These are phyloP conservation scores for Phytophthora cryptogea DNA, from an alignment of 352 stramenopile species.

Conservation along the genomic window DNA sequence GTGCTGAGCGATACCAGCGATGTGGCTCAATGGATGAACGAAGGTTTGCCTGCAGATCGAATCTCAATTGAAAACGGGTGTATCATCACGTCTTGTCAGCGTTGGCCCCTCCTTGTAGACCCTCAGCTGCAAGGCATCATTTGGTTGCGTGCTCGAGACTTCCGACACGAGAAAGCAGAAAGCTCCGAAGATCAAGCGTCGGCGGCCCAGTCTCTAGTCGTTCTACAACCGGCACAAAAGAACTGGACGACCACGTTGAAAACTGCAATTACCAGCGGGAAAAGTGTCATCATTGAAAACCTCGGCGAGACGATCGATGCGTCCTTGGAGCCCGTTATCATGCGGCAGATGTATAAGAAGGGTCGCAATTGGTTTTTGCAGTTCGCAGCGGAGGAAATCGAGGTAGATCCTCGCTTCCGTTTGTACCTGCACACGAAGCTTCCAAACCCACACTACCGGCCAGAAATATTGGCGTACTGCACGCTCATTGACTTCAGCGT, in stretches of 20 bases:
- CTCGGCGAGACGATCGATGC: slow-evolving; percentile 87
- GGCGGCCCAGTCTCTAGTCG: slow-evolving; percentile 45
- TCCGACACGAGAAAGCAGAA: slow-evolving; percentile 28
- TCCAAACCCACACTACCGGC: slow-evolving; percentile 92
- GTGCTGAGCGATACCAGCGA: slow-evolving; percentile 86
- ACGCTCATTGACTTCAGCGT: slow-evolving; percentile 96
- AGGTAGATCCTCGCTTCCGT: slow-evolving; percentile 88
- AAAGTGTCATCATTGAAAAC: slow-evolving; percentile 92
- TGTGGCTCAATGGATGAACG: slow-evolving; percentile 92
- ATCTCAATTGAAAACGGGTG: slow-evolving; percentile 94
- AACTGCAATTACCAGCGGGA: slow-evolving; percentile 67
- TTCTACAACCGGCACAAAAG: slow-evolving; percentile 79
- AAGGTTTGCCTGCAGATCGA: slow-evolving; percentile 87
- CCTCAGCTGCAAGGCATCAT: slow-evolving; percentile 90
- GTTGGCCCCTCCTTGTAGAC: slow-evolving; percentile 91
- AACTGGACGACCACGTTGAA: slow-evolving; percentile 79
- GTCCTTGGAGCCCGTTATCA: slow-evolving; percentile 88
- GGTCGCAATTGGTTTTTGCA: slow-evolving; percentile 88
- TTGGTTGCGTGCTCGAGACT: slow-evolving; percentile 79
- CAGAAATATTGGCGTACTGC: slow-evolving; percentile 92
- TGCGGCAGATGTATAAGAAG: slow-evolving; percentile 89
- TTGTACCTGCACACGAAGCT: slow-evolving; percentile 93
- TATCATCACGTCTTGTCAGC: slow-evolving; percentile 88
- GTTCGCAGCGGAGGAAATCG: slow-evolving; percentile 89
- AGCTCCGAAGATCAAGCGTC: slow-evolving; percentile 7